Percentiles rank a stretch among this genome's conserved stretches.
Conservation (phyloP, 164 flowering plant species). For the Vitis labrusca region DNA sequence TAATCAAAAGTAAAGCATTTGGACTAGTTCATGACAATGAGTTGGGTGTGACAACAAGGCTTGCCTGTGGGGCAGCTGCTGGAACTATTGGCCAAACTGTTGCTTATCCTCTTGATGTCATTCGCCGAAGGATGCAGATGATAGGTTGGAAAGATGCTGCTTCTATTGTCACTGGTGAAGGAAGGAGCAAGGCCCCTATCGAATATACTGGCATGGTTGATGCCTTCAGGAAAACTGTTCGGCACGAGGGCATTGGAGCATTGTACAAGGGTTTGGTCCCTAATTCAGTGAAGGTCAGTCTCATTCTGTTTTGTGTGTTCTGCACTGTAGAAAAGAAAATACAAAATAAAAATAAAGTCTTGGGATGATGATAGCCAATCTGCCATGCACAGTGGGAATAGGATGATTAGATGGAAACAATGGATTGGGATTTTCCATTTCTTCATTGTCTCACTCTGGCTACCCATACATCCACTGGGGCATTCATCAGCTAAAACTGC, state of each 20-base stretch:
- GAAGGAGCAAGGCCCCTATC: constrained; percentile 54
- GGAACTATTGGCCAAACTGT: constrained; percentile 97
- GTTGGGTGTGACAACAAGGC: constrained; percentile 75
- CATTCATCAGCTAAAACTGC: too few species aligned
- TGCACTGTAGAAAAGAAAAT: too few species aligned
- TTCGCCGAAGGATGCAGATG: constrained; percentile 99
- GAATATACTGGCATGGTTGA: constrained; percentile 93
- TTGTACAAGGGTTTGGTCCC: constrained; percentile 97
- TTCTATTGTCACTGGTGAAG: constrained; percentile 80
- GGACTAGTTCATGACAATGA: constrained; percentile 69
- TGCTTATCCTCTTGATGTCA: constrained; percentile 96
- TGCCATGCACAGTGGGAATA: too few species aligned
- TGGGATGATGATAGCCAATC: too few species aligned
- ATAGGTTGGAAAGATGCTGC: constrained; percentile 94
- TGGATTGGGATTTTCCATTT: too few species aligned
- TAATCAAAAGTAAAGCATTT: constrained; percentile 61
- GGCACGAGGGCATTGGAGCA: constrained; percentile 87
- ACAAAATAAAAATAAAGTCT: too few species aligned
- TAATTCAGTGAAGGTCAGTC: constrained; percentile 91
- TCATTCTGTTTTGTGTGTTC: not conserved
- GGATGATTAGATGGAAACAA: too few species aligned
- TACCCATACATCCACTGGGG: too few species aligned
- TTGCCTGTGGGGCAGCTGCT: constrained; percentile 96
- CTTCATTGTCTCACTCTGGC: too few species aligned
- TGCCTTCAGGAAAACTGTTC: constrained; percentile 90